Percentiles rank a stretch among this genome's conserved stretches.
phyloP scores from a whole-genome alignment of 2,329 filamentous ascomycete species.

The Hypomyces rosellus region DNA sequence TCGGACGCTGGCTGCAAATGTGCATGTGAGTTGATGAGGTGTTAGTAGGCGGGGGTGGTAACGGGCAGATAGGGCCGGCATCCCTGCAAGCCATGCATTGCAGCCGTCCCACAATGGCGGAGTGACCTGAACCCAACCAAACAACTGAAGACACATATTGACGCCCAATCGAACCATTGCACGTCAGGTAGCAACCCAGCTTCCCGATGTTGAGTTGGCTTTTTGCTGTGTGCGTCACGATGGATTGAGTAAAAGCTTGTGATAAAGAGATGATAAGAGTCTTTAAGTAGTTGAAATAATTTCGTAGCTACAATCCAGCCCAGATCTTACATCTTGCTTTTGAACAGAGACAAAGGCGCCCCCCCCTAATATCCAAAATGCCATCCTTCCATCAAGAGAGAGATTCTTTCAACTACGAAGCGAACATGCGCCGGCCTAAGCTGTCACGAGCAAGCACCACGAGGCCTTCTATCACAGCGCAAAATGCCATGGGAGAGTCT shows the following conservation, averaged over 20 bases:
- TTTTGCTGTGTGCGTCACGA: neutral
- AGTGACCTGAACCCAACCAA: neutral
- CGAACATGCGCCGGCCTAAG: slow-evolving; percentile 40
- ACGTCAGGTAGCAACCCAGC: neutral
- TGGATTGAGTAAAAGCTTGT: neutral
- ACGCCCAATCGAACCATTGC: neutral
- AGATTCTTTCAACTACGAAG: slow-evolving; percentile 21
- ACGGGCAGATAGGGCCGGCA: neutral
- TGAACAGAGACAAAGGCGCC: neutral
- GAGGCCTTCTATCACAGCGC: slow-evolving; percentile 52
- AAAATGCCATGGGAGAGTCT: slow-evolving; percentile 46
- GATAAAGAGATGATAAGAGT: neutral
- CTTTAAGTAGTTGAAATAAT: neutral
- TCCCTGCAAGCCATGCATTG: neutral
- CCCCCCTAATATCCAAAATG: neutral
- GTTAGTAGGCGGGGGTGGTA: neutral
- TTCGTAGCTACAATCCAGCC: neutral
- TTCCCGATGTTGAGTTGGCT: neutral
- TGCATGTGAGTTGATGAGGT: neutral
- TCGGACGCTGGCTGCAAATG: neutral
- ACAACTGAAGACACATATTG: slow-evolving; percentile 2
- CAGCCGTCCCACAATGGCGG: neutral
- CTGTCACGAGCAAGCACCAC: slow-evolving; percentile 50
- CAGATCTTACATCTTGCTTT: neutral
- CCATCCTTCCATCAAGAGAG: slow-evolving; percentile 4